Evolutionary conservation across 805 yeast genomes (phyloP).

Genomic region (Cephaloascus albidus): DNA sequence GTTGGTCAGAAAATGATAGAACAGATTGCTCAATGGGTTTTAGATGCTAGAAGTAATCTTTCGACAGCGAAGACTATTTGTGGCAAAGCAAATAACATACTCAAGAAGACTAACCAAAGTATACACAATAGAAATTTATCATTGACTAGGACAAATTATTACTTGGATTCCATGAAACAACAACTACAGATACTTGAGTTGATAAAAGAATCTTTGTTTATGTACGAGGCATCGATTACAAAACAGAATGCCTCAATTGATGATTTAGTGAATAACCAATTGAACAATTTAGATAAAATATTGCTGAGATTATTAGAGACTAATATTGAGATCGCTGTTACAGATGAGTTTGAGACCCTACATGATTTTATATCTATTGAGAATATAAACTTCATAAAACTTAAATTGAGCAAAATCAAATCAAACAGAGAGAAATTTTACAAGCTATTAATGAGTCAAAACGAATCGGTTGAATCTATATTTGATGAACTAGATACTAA

Average conservation of each 20-base stretch:
- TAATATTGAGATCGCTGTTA: not conserved
- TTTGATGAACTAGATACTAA: not conserved
- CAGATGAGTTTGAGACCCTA: slow-evolving; percentile 10
- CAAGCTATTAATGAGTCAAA: not conserved
- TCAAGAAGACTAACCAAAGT: slow-evolving; percentile 23
- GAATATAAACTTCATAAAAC: slow-evolving; percentile 18
- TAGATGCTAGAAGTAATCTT: not conserved
- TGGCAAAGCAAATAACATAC: slow-evolving; percentile 33
- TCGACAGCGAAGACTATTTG: slow-evolving; percentile 24
- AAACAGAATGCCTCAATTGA: not conserved
- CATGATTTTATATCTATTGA: slow-evolving; percentile 40
- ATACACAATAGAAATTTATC: slow-evolving; percentile 29
- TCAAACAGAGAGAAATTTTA: slow-evolving; percentile 12
- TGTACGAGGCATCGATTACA: not conserved
- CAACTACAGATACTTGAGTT: slow-evolving; percentile 34
- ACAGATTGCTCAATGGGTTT: not conserved
- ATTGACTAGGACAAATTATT: slow-evolving; percentile 32
- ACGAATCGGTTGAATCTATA: not conserved
- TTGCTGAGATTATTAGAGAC: not conserved
- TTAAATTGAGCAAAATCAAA: slow-evolving; percentile 12
- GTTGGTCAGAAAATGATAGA: not conserved
- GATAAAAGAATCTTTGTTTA: slow-evolving; percentile 3
- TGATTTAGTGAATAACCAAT: not conserved
- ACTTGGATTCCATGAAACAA: slow-evolving; percentile 33
- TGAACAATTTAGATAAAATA: not conserved